Evolutionary conservation across 306 rosid genomes (phyloP).

Genomic region (Vigna angularis): DNA sequence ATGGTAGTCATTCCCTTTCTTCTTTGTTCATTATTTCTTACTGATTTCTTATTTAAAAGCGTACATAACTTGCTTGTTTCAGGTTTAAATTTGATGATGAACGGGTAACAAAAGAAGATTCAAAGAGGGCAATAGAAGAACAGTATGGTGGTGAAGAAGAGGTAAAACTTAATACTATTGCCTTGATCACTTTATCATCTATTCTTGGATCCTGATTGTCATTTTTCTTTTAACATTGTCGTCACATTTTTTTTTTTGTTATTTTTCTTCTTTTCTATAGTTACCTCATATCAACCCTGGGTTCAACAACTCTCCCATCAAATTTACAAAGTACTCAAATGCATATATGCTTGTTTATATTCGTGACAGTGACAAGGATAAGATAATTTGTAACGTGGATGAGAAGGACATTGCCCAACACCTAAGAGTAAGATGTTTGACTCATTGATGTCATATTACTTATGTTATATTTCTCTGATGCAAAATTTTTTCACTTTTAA

Average conservation of each 20-base stretch:
- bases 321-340: constrained; percentile 21
- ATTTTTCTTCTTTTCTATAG: neutral
- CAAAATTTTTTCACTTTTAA: neutral
- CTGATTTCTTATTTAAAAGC: constrained; percentile 9
- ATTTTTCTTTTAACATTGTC: neutral
- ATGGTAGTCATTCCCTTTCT: neutral
- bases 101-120: constrained; percentile 3
- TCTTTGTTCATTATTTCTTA: neutral
- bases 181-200: neutral
- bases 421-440: constrained; percentile 1
- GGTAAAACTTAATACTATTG: neutral
- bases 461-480: neutral
- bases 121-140: constrained; percentile 10
- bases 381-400: constrained; percentile 7
- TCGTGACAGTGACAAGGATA: constrained; percentile 1
- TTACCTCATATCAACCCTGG: constrained; percentile 2
- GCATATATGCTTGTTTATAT: constrained; percentile 28
- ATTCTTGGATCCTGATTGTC: neutral
- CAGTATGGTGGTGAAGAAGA: constrained; percentile 26
- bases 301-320: constrained; percentile 25
- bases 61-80: neutral
- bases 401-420: constrained; percentile 10
- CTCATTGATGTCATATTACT: neutral
- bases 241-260: neutral
- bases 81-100: constrained; percentile 25